Evolutionary conservation across 2,329 filamentous ascomycete species (phyloP).

Genomic region (Chaetomiaceae sp.): DNA sequence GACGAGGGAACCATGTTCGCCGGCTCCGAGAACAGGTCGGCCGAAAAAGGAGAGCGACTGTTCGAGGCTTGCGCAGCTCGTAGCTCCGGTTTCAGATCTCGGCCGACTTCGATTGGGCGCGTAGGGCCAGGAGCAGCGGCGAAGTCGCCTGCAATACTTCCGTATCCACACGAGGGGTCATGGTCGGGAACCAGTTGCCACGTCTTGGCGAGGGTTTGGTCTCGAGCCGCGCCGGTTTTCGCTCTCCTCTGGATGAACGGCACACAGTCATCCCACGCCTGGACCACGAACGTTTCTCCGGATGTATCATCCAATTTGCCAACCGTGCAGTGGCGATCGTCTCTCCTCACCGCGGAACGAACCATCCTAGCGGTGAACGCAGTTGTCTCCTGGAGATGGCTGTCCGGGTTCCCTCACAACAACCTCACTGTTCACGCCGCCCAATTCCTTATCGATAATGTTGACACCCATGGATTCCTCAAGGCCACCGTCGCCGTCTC

Average conservation of each 20-base stretch:
- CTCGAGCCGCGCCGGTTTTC: conserved; percentile 23
- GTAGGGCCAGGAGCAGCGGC: conserved; percentile 10
- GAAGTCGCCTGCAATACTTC: conserved; percentile 14
- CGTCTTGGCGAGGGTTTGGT: conserved; percentile 20
- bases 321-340: not conserved
- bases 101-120: conserved; percentile 9
- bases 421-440: too few species aligned
- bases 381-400: not conserved
- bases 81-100: conserved; percentile 15
- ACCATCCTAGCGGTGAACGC: not conserved
- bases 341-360: not conserved
- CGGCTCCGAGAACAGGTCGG: conserved; percentile 13
- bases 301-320: conserved; percentile 4
- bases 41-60: conserved; percentile 9
- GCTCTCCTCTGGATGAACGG: conserved; percentile 17
- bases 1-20: conserved; percentile 9
- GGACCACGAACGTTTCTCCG: conserved; percentile 4
- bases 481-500: not conserved
- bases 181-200: conserved; percentile 21
- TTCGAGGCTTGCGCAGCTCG: conserved; percentile 3
- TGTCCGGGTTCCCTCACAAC: too few species aligned
- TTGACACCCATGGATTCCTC: not conserved
- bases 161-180: conserved; percentile 15
- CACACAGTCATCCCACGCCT: conserved; percentile 18
- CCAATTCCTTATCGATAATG: conserved; percentile 2